A percentile compares a stretch with the other conserved stretches of the same genome.
Conservation (phyloP, 805 yeast genomes). For the Naumovozyma dairenensis region DNA sequence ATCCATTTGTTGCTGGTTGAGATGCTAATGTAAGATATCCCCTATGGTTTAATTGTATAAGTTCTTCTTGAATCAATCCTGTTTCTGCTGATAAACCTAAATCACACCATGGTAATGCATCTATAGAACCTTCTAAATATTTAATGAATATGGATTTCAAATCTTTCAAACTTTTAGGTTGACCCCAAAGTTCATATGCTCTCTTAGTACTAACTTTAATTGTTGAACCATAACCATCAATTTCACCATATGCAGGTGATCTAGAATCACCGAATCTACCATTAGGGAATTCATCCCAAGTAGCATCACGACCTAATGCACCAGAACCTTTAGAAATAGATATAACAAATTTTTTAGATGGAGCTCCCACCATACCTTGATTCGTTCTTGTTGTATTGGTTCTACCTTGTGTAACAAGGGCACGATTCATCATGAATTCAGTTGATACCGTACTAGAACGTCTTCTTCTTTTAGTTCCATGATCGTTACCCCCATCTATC, state of each 20-base stretch:
- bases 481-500: too few relatives aligned
- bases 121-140: slow-evolving; percentile 65
- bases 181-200: slow-evolving; percentile 74
- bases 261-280: slow-evolving; percentile 93
- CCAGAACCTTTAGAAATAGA: slow-evolving; percentile 83
- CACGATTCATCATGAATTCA: slow-evolving; percentile 34
- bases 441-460: slow-evolving; percentile 22
- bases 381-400: too few relatives aligned
- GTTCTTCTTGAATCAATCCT: slow-evolving; percentile 82
- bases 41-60: slow-evolving; percentile 62
- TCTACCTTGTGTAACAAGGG: slow-evolving; percentile 14
- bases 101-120: slow-evolving; percentile 87
- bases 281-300: slow-evolving; percentile 96
- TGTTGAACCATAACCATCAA: slow-evolving; percentile 93
- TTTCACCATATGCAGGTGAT: slow-evolving; percentile 96
- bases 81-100: slow-evolving; percentile 81
- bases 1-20: slow-evolving; percentile 86
- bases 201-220: slow-evolving; percentile 61
- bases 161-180: slow-evolving; percentile 52
- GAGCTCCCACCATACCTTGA: slow-evolving; percentile 8
- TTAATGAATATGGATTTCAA: slow-evolving; percentile 56
- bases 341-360: slow-evolving; percentile 48
- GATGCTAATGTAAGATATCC: slow-evolving; percentile 86
- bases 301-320: slow-evolving; percentile 75
- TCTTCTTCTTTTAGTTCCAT: slow-evolving; percentile 25